Evolutionary conservation across 2,329 filamentous ascomycete genomes (phyloP).

Genomic region (Oidium heveae): DNA sequence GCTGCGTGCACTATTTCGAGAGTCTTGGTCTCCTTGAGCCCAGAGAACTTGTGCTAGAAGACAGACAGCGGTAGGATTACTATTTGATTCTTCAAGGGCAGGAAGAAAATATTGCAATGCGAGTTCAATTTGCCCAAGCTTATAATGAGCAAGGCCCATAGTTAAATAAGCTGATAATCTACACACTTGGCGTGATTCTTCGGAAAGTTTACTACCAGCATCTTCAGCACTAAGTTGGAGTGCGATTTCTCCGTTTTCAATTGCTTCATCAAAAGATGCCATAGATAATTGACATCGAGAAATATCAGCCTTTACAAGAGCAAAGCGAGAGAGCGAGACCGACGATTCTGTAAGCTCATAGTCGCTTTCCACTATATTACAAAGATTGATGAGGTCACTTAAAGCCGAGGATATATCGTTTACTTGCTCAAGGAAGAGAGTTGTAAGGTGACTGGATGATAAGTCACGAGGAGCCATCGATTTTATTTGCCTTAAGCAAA

Average conservation of each 20-base stretch:
- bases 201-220: slow-evolving; percentile 36
- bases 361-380: slow-evolving; percentile 45
- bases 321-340: slow-evolving; percentile 47
- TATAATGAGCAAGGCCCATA: slow-evolving; percentile 61
- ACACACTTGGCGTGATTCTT: slow-evolving; percentile 39
- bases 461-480: slow-evolving; percentile 45
- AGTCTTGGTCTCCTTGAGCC: slow-evolving; percentile 57
- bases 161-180: slow-evolving; percentile 70
- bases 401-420: slow-evolving; percentile 41
- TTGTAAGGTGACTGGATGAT: slow-evolving; percentile 49
- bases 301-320: slow-evolving; percentile 64
- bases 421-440: slow-evolving; percentile 61
- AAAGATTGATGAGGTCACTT: slow-evolving; percentile 37
- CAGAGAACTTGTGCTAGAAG: slow-evolving; percentile 78
- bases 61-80: slow-evolving; percentile 63
- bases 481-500: slow-evolving; percentile 62
- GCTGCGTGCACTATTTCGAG: slow-evolving; percentile 50
- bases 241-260: slow-evolving; percentile 58
- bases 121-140: slow-evolving; percentile 34
- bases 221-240: slow-evolving; percentile 55
- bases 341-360: slow-evolving; percentile 67
- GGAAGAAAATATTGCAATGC: slow-evolving; percentile 59
- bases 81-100: slow-evolving; percentile 50
- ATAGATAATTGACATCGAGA: slow-evolving; percentile 59
- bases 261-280: slow-evolving; percentile 37